phyloP scores from a whole-genome alignment of 495 filamentous ascomycete genomes.

The Talaromyces liani region DNA sequence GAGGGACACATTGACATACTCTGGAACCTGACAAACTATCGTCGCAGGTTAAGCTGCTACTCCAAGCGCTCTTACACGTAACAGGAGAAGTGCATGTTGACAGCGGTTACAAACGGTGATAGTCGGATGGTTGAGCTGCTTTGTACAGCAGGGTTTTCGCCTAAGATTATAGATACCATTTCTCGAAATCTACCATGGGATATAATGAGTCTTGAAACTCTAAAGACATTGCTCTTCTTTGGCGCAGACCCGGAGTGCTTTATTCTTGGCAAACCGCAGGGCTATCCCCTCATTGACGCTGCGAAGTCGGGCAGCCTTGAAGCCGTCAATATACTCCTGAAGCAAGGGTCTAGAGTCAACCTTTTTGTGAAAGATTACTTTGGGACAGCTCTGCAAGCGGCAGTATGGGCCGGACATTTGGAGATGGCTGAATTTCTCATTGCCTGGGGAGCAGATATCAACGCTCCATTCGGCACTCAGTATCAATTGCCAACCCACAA shows the following conservation, averaged over 20 bases:
- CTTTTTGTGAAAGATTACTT: not conserved
- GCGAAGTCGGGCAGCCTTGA: conserved; percentile 13
- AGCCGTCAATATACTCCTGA: conserved; percentile 10
- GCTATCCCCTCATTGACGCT: conserved; percentile 6
- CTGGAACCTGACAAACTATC: not conserved
- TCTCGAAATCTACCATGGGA: not conserved
- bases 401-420: conserved; percentile 15
- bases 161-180: too few relatives aligned
- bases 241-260: conserved; percentile 3
- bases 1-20: not conserved
- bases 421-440: conserved; percentile 22
- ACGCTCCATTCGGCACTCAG: not conserved
- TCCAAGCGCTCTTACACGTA: not conserved
- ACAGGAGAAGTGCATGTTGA: not conserved
- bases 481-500: not conserved
- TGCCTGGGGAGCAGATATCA: conserved; percentile 19
- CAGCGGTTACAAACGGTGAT: not conserved
- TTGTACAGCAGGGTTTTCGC: not conserved
- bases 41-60: too few relatives aligned
- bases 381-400: conserved; percentile 21
- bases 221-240: not conserved
- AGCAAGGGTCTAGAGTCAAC: conserved; percentile 19
- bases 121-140: conserved; percentile 1
- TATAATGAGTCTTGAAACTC: not conserved
- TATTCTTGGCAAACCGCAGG: not conserved